Evolutionary conservation across 2,329 filamentous ascomycete genomes (phyloP), one percentile per base, ranked within the genome.

Genomic region (Cladosporium sp.): DNA sequence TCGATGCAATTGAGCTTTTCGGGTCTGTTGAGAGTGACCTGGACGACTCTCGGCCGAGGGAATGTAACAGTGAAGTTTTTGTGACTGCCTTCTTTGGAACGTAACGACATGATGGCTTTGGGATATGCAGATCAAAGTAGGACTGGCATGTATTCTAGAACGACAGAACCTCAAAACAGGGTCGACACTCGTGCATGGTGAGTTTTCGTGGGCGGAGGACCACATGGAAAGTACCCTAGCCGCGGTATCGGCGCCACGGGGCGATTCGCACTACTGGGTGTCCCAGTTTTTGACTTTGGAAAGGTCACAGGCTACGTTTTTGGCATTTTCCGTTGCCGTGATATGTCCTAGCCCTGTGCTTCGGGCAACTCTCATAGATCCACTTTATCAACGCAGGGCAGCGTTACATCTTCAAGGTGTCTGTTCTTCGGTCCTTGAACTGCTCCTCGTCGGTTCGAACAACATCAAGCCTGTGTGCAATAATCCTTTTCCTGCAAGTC

Each of bases 1-100:
- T 53, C 46, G 32, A 50, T 57, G 48, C 55, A 57, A 32, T 57
- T 57, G 33, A 57, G 49, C 25, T 56, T 53, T 20, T 38, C 39
- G 5, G 51, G 41, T 20, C 51, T 36, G 40, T 16, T 58, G 57
- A 46, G 57, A 9, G 45, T 48, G 18, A 48, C 45, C 25, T 40
- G 27, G 18, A 48, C 29, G n/a, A 48, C 45, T 15, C 12, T 48
- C 11, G 22, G 19, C 22, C 45, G 38, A 3, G 45, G 45, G 18
- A 48, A 48, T 3, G 36, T 48, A 25, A 48, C 45, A 1, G 29
- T 48, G 36, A 48, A 48, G 18, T 48, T 48, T 27, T 39, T 12
- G 36, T 48, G 18, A 18, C 9, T 40, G 2, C 12, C 12, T 18
- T 15, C 18, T 22, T 16, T 7, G n/a, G 18, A 8, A 22, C 29